Percentiles rank a stretch among this genome's conserved stretches.
Evolutionary conservation across 140 eudicot species (phyloP).

Genomic region (Anethum foeniculum): DNA sequence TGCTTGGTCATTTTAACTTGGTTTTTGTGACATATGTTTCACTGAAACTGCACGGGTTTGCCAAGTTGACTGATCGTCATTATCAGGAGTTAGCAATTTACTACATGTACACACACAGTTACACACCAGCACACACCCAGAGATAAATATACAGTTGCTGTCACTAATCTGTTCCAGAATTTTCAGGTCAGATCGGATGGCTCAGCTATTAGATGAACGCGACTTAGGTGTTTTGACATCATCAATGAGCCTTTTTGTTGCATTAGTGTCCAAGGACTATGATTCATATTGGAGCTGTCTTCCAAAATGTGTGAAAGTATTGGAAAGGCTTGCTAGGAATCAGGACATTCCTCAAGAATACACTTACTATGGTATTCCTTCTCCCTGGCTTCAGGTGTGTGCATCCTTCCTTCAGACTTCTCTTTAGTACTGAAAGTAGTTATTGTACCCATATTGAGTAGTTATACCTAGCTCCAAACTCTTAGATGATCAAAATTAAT

Average conservation of each 20-base stretch:
- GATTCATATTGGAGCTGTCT: conserved; percentile 94
- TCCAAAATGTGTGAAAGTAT: conserved; percentile 84
- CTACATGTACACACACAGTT: neutral
- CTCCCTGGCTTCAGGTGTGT: conserved; percentile 99
- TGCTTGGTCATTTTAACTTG: neutral
- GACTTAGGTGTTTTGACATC: conserved; percentile 96
- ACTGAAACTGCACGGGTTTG: neutral
- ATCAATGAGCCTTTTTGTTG: conserved; percentile 96
- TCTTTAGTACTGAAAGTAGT: conserved; percentile 4
- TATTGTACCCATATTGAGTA: conserved; percentile 6
- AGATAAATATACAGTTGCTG: neutral
- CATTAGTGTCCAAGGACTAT: conserved; percentile 83
- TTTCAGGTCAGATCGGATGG: conserved; percentile 93
- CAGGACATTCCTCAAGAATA: conserved; percentile 96
- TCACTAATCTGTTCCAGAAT: neutral
- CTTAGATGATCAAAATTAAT: neutral
- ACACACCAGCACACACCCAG: neutral
- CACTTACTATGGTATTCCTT: conserved; percentile 91
- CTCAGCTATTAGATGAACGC: conserved; percentile 94
- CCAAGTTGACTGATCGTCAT: neutral
- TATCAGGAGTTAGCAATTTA: neutral
- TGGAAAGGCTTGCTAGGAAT: conserved; percentile 97
- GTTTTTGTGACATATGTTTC: neutral
- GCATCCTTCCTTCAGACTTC: conserved; percentile 12
- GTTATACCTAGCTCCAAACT: neutral